Percentiles rank a stretch among this genome's conserved stretches.
Evolutionary conservation across 768 basidiomycete genomes (phyloP).

Genomic region (Butyriboletus loyo): DNA sequence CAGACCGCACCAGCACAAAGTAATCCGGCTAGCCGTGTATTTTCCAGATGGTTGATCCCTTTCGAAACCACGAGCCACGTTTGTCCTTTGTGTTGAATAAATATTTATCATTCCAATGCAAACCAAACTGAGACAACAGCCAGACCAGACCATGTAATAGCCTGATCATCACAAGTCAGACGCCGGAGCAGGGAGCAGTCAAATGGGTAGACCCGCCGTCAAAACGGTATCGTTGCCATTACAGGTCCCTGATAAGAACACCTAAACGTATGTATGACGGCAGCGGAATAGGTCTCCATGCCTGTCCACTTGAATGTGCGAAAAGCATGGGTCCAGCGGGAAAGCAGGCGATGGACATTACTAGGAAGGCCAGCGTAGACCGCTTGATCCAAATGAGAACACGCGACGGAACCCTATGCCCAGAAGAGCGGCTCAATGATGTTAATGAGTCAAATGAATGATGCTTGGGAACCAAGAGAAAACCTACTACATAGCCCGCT

Average conservation of each 20-base stretch:
- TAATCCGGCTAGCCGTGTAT: slow-evolving; percentile 25
- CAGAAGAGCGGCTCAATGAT: slow-evolving; percentile 46
- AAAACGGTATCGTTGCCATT: slow-evolving; percentile 73
- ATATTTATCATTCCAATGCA: slow-evolving; percentile 50
- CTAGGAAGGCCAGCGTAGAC: slow-evolving; percentile 78
- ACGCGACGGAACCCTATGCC: slow-evolving; percentile 57
- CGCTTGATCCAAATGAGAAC: slow-evolving; percentile 81
- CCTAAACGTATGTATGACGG: slow-evolving; percentile 16
- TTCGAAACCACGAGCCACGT: slow-evolving; percentile 46
- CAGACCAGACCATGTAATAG: slow-evolving; percentile 40
- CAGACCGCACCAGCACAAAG: slow-evolving; percentile 22
- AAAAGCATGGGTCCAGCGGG: slow-evolving; percentile 78
- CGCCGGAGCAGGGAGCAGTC: background rate
- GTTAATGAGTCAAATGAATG: slow-evolving; percentile 15
- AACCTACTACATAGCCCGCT: slow-evolving; percentile 55
- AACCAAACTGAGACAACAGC: slow-evolving; percentile 54
- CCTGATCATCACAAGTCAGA: slow-evolving; percentile 20
- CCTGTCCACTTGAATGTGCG: slow-evolving; percentile 70
- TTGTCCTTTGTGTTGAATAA: slow-evolving; percentile 45
- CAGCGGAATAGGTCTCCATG: slow-evolving; percentile 30
- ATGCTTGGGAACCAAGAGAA: slow-evolving; percentile 7
- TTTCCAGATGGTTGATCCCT: slow-evolving; percentile 22
- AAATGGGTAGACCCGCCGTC: slow-evolving; percentile 37
- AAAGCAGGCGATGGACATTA: slow-evolving; percentile 80
- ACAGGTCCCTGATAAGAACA: slow-evolving; percentile 43